Evolutionary conservation across 768 basidiomycete genomes (phyloP), one percentile per base, ranked within the genome.

Genomic region (Kwoniella shandongensis): DNA sequence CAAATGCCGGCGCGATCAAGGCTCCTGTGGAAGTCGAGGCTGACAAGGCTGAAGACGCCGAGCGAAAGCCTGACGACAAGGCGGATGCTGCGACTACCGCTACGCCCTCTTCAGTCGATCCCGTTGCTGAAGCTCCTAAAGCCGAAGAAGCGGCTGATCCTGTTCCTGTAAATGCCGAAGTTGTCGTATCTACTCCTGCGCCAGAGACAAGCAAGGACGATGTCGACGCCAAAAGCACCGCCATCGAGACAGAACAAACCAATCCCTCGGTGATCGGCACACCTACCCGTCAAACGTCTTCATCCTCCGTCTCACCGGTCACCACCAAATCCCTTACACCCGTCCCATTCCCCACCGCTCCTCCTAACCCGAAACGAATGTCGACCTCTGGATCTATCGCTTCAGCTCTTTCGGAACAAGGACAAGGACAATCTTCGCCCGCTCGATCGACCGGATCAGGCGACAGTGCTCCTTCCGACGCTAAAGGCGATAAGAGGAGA

Each of bases 401-500:
- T 8, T 58, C 56, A 12, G 56, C 56, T 55, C 57, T 22, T 55
- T 62, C 41, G 53, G 18, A n/a, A n/a, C 41, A 23, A 23, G 17
- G 41, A 42, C 41, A n/a, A n/a, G n/a, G n/a, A n/a, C n/a, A n/a
- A 6, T 39, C 49, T 18, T 17, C 39, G 3, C 41, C 58, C 13
- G 38, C 46, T 23, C 20, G 36, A 6, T 35, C 47, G 27, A 46
- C 20, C 13, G 8, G 44, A 17, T 18, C 29, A 36, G 25, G 30
- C 41, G 59, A 51, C 17, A n/a, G n/a, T n/a, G n/a, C n/a, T n/a
- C n/a, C n/a, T n/a, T n/a, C n/a, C n/a, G n/a, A n/a, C n/a, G n/a
- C n/a, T n/a, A 69, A 67, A 51, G 57, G 61, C 15, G 65, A 61
- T 18, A 68, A 72, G 45, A 44, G 59, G 13, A 54, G 70, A 27